Percentiles rank a stretch among this genome's conserved stretches.
Conservation (phyloP, 2,329 filamentous ascomycete genomes). For the Epichloe aotearoae region DNA sequence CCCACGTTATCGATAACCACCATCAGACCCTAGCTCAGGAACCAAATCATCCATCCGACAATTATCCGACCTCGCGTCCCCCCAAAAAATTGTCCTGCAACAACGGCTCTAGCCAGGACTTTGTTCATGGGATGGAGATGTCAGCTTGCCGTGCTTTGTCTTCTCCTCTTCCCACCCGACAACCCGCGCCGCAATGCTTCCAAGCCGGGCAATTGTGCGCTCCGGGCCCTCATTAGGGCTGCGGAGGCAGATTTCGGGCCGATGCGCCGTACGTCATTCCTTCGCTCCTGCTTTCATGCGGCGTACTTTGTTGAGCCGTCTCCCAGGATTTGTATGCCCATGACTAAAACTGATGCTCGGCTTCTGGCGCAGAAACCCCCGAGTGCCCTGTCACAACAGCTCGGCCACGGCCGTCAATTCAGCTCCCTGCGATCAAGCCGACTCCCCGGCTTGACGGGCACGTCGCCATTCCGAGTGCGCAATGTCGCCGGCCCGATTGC, state of each 20-base stretch:
- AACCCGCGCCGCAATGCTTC: slow-evolving; percentile 26
- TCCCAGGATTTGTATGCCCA: neutral
- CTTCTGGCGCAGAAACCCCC: slow-evolving; percentile 10
- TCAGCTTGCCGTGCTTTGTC: neutral
- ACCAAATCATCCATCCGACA: slow-evolving; percentile 14
- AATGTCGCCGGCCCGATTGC: slow-evolving; percentile 14
- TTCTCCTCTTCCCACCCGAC: neutral
- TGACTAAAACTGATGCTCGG: neutral
- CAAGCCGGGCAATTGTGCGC: slow-evolving; percentile 30
- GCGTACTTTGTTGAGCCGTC: neutral
- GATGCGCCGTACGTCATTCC: slow-evolving; percentile 13
- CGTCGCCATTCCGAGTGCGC: slow-evolving; percentile 12
- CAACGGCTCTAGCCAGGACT: neutral
- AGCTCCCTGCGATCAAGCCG: slow-evolving; percentile 14
- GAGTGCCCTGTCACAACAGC: slow-evolving; percentile 16
- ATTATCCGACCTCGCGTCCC: slow-evolving; percentile 20
- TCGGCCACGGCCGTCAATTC: slow-evolving; percentile 23
- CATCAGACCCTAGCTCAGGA: neutral
- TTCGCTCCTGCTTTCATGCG: neutral
- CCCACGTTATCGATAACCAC: neutral
- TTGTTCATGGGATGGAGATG: neutral
- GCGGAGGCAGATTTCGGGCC: slow-evolving; percentile 17
- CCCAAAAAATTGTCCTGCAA: slow-evolving; percentile 17
- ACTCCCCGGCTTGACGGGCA: slow-evolving; percentile 9
- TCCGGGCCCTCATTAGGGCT: slow-evolving; percentile 22